Evolutionary conservation across 257 asterid genomes (phyloP), one percentile per base, ranked within the genome.

Genomic region (Rehmannia glutinosa): DNA sequence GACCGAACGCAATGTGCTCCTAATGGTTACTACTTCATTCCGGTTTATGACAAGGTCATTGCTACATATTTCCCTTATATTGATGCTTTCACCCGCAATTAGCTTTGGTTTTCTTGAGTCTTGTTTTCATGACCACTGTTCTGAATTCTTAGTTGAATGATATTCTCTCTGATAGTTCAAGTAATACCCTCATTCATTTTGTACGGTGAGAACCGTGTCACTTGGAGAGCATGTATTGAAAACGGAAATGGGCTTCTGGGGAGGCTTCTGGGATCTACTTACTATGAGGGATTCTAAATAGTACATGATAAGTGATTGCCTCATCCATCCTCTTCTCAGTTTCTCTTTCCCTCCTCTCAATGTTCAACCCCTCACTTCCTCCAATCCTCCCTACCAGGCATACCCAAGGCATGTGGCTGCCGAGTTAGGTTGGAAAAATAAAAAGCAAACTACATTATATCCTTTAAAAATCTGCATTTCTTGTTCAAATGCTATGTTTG

Each of bases 1-100:
- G 98, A 93, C 41, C 82, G 85, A 70, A 88, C 98, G 1, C 97
- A 90, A 36, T 93, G 97, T 75, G 98, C 98, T 78, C 98, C 98
- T 43, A 93, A 93, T 78, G 98, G 98, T 73, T 93, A 93, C 87
- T 93, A 93, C 83, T 93, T 93, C 74, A 86, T 93, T 64, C 98
- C 98, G 25, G 96, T 93, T 69, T 93, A 93, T 66, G 98, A 93
- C 81, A 93, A 93, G 98, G 98, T 90, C 70, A 42, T 61, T 20
- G 32, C 19, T 8, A 2, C 33, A 36, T 56, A 12, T 6, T 41
- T 2, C 19, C 41, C 8, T 60, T 9, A 6, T 25, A 25, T 38
- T 19, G 59, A 42, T 63, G 49, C 52, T 36, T 45, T 45, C 39
- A 39, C 46, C 41, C 27, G 66, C 3, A n/a, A 45, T 6, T 23